Evolutionary conservation across 768 basidiomycete species (phyloP).

Genomic region (Neoboletus subvelutipes): DNA sequence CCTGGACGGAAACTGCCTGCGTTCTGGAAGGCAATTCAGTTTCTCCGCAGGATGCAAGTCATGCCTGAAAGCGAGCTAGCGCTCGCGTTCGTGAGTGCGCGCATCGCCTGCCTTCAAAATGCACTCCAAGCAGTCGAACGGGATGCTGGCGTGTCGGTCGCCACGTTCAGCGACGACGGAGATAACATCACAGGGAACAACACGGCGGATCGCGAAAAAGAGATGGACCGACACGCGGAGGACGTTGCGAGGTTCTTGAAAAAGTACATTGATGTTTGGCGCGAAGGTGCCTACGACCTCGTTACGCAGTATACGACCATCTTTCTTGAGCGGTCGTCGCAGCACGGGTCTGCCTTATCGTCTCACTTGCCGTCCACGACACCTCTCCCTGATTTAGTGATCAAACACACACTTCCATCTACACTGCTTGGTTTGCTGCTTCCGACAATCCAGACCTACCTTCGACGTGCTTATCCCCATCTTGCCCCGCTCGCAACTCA

Average conservation of each 20-base stretch:
- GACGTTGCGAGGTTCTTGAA: constrained; percentile 78
- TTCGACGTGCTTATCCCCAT: constrained; percentile 59
- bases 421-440: constrained; percentile 53
- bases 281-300: constrained; percentile 91
- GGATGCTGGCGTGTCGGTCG: constrained; percentile 38
- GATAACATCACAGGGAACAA: constrained; percentile 18
- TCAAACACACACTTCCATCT: constrained; percentile 30
- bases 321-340: constrained; percentile 68
- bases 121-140: constrained; percentile 54
- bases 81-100: constrained; percentile 76
- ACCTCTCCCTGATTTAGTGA: constrained; percentile 28
- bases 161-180: constrained; percentile 8
- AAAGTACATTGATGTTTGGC: constrained; percentile 86
- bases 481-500: constrained; percentile 89
- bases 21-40: constrained; percentile 86
- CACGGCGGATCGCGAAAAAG: constrained; percentile 37
- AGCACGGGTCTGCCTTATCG: constrained; percentile 23
- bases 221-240: constrained; percentile 60
- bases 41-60: constrained; percentile 80
- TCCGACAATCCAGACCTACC: constrained; percentile 56
- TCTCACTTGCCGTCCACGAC: constrained; percentile 19
- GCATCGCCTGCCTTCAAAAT: constrained; percentile 60
- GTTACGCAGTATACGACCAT: constrained; percentile 88
- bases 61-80: constrained; percentile 77
- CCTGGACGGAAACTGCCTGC: constrained; percentile 82